Percentiles rank a stretch among this genome's conserved stretches.
phyloP scores from a whole-genome alignment of 306 rosid species.

The Vicia villosa region DNA sequence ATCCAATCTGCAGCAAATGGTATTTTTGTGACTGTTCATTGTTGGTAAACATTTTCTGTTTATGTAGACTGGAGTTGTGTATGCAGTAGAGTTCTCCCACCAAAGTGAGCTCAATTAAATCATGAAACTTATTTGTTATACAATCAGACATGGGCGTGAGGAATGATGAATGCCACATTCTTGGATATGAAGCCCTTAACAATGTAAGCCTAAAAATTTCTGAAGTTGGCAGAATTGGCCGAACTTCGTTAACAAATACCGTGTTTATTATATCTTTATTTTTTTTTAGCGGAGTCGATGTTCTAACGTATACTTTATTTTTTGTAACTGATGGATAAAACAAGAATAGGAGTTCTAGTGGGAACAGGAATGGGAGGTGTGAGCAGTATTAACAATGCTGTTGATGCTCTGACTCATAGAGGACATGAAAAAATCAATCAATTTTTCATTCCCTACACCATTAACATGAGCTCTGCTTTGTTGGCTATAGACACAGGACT shows the following conservation, averaged over 20 bases:
- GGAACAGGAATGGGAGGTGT: slow-evolving; percentile 79
- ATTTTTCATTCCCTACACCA: slow-evolving; percentile 60
- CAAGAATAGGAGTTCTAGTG: slow-evolving; percentile 63
- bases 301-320: background rate
- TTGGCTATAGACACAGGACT: slow-evolving; percentile 71
- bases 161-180: no score
- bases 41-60: no score
- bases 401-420: slow-evolving; percentile 50
- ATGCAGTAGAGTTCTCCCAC: no score
- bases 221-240: background rate
- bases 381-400: slow-evolving; percentile 49
- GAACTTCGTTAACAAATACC: background rate
- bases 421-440: slow-evolving; percentile 62
- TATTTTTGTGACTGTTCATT: no score
- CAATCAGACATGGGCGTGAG: no score
- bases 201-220: slow-evolving; percentile 43
- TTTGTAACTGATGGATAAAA: slow-evolving; percentile 56
- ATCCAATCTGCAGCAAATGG: no score
- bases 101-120: no score
- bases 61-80: no score
- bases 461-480: slow-evolving; percentile 72
- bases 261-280: background rate
- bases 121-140: no score
- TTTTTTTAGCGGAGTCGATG: background rate
- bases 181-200: slow-evolving; percentile 56